phyloP scores from a whole-genome alignment of 225 moss, liverwort and hornwort species.

The Lunularia cruciata region DNA sequence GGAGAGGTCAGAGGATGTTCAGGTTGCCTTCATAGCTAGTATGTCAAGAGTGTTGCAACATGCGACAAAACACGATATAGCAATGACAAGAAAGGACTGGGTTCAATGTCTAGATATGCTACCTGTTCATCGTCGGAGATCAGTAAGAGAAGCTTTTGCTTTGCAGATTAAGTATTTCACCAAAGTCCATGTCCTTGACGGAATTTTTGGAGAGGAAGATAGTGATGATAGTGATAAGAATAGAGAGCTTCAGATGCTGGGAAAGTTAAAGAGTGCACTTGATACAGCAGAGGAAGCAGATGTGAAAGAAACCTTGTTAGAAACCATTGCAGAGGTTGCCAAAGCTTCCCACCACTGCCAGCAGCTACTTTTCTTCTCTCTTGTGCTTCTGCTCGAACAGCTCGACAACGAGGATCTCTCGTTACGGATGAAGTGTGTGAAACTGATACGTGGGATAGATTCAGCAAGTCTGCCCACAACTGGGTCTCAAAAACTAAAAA shows the following conservation, averaged over 20 bases:
- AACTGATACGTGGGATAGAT: constrained; percentile 75
- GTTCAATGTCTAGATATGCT: constrained; percentile 61
- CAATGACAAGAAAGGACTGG: constrained; percentile 58
- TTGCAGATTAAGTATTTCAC: constrained; percentile 80
- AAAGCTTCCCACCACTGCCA: constrained; percentile 68
- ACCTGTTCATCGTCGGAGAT: constrained; percentile 62
- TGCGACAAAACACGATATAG: constrained; percentile 73
- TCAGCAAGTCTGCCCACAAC: constrained; percentile 51
- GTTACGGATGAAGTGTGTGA: constrained; percentile 72
- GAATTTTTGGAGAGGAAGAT: constrained; percentile 59
- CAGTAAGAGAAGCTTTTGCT: constrained; percentile 87
- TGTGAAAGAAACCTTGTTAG: constrained; percentile 66
- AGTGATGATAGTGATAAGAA: constrained; percentile 63
- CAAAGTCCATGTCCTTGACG: constrained; percentile 62
- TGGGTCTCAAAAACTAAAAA: constrained; percentile 50
- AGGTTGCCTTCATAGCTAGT: constrained; percentile 77
- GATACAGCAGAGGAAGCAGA: constrained; percentile 51
- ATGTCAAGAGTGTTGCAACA: constrained; percentile 75
- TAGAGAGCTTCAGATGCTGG: constrained; percentile 84
- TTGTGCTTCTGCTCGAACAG: constrained; percentile 84
- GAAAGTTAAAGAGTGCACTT: constrained; percentile 80
- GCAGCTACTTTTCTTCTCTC: constrained; percentile 77
- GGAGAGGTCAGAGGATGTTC: constrained; percentile 77
- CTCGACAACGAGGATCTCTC: constrained; percentile 74
- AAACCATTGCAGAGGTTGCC: constrained; percentile 87